These are phyloP conservation scores for Jackrogersella multiformis DNA, from an alignment of 495 filamentous ascomycete genomes.

Conservation along the genomic window DNA sequence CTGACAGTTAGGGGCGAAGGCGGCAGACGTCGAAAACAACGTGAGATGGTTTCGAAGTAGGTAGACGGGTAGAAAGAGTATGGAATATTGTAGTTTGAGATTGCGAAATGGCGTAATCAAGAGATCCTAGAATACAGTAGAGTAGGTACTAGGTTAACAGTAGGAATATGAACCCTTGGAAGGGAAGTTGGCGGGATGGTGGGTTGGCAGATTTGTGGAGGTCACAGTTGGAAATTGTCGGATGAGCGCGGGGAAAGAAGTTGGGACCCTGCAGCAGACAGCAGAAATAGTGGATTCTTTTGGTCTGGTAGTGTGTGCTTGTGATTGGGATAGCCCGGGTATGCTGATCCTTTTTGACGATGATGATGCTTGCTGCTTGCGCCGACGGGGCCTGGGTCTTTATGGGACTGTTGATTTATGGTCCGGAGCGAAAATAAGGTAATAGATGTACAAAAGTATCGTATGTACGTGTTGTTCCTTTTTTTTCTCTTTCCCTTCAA, in stretches of 20 bases:
- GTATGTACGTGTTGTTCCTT: conserved; percentile 1
- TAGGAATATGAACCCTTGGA: background rate
- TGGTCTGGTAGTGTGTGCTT: conserved; percentile 17
- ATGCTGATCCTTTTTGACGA: conserved; percentile 30
- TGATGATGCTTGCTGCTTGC: conserved; percentile 22
- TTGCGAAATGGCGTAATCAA: too few species aligned
- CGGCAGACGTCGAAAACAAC: background rate
- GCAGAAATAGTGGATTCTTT: conserved; percentile 33
- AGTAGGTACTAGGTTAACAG: conserved; percentile 2
- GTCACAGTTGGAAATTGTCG: conserved; percentile 36
- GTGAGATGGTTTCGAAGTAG: conserved; percentile 1
- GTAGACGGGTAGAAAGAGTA: background rate
- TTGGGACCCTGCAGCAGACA: conserved; percentile 40
- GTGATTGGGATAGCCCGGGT: conserved; percentile 24
- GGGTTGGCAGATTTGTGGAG: conserved; percentile 37
- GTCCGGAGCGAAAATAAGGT: conserved; percentile 10
- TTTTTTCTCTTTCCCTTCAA: background rate
- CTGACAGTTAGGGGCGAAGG: background rate
- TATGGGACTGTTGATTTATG: conserved; percentile 28
- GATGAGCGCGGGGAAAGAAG: conserved; percentile 36
- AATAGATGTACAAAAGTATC: background rate
- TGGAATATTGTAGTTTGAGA: too few species aligned
- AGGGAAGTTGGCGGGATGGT: background rate
- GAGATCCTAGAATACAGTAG: too few species aligned
- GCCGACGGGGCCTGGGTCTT: conserved; percentile 4